A percentile compares a stretch with the other conserved stretches of the same genome.
These are phyloP conservation scores for Candida boidinii DNA, from an alignment of 805 yeast genomes.

Conservation along the genomic window DNA sequence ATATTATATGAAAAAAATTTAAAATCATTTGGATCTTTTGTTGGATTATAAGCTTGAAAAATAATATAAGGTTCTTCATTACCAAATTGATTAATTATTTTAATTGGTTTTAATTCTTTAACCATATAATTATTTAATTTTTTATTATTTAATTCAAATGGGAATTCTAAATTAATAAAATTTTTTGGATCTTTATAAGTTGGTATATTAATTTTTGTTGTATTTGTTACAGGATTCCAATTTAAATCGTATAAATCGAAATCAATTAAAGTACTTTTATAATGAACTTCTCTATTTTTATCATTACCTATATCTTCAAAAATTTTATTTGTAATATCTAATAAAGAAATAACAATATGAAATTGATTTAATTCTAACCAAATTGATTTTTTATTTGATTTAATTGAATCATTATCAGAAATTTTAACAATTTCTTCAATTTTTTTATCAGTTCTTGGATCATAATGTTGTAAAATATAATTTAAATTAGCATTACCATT, in stretches of 20 bases:
- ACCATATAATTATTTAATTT: background rate
- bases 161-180: no score
- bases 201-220: background rate
- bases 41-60: background rate
- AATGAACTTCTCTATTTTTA: background rate
- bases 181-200: background rate
- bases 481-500: no score
- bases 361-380: background rate
- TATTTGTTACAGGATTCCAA: background rate
- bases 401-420: no score
- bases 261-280: background rate
- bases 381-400: background rate
- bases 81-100: conserved; percentile 2
- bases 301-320: no score
- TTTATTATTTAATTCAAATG: no score
- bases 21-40: no score
- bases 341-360: background rate
- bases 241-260: background rate
- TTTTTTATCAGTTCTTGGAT: background rate
- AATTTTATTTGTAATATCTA: background rate
- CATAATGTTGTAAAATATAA: no score
- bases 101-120: background rate
- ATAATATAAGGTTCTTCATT: conserved; percentile 3
- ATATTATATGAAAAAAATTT: background rate
- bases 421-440: no score